These are phyloP conservation scores for Murraya koenigii DNA, from an alignment of 345 rosid species.

Conservation along the genomic window DNA sequence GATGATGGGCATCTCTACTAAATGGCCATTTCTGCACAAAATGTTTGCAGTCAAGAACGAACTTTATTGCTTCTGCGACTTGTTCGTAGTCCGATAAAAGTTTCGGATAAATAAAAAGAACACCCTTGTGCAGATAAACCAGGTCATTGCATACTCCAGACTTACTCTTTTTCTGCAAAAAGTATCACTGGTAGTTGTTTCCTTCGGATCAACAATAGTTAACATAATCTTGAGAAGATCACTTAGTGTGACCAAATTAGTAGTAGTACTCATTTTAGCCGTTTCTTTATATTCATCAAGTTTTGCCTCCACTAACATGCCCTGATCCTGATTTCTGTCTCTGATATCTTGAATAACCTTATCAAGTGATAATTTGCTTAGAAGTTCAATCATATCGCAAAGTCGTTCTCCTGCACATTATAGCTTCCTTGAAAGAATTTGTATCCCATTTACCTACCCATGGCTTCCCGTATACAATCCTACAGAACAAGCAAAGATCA, in stretches of 20 bases:
- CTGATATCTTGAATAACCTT: slow-evolving; percentile 42
- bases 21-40: too few species aligned
- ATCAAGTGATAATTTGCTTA: slow-evolving; percentile 56
- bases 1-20: slow-evolving; percentile 36
- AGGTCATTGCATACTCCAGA: slow-evolving; percentile 55
- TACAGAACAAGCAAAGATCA: slow-evolving; percentile 72
- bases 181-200: slow-evolving; percentile 19
- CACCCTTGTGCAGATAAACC: slow-evolving; percentile 39
- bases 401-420: slow-evolving; percentile 59
- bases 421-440: slow-evolving; percentile 71
- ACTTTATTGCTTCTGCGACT: too few species aligned
- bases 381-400: slow-evolving; percentile 57
- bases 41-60: slow-evolving; percentile 62
- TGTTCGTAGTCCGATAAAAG: slow-evolving; percentile 22
- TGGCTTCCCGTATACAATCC: slow-evolving; percentile 77
- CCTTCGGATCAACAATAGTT: slow-evolving; percentile 45
- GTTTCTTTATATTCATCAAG: slow-evolving; percentile 46
- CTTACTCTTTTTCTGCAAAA: slow-evolving; percentile 30
- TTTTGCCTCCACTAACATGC: slow-evolving; percentile 38
- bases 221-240: slow-evolving; percentile 77
- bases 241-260: slow-evolving; percentile 47
- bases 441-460: slow-evolving; percentile 93
- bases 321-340: slow-evolving; percentile 9
- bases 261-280: slow-evolving; percentile 36
- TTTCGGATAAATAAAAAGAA: slow-evolving; percentile 49